These are phyloP conservation scores for Comarum palustre DNA, from an alignment of 306 rosid species.

Conservation along the genomic window DNA sequence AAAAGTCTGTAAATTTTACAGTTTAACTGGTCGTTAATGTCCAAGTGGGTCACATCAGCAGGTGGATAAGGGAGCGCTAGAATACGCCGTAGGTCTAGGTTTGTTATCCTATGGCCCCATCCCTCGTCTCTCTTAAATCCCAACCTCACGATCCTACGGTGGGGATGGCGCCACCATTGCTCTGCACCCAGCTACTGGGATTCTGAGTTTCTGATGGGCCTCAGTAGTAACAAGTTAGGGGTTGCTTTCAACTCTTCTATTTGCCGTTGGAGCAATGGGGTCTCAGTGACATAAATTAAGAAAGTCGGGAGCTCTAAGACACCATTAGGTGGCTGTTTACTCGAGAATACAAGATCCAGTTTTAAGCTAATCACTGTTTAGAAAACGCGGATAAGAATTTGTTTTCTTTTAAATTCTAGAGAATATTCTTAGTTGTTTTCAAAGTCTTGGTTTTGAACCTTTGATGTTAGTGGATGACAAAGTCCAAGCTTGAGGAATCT, in stretches of 20 bases:
- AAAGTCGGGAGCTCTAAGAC: conserved; percentile 10
- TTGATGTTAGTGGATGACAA: conserved; percentile 6
- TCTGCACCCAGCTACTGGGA: conserved; percentile 1
- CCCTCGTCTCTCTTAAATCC: background rate
- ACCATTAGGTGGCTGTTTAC: conserved; percentile 21
- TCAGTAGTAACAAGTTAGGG: background rate
- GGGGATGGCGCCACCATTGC: background rate
- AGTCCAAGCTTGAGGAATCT: background rate
- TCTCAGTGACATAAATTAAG: background rate
- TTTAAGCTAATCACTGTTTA: background rate
- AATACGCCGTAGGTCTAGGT: conserved; percentile 19
- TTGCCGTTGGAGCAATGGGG: conserved; percentile 12
- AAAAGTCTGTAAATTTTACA: conserved; percentile 12
- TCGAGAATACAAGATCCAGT: conserved; percentile 2
- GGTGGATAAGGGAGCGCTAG: conserved; percentile 27
- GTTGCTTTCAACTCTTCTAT: conserved; percentile 9
- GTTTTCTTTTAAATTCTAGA: background rate
- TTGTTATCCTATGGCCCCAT: conserved; percentile 33
- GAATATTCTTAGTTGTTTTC: conserved; percentile 9
- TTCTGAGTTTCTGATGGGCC: conserved; percentile 9
- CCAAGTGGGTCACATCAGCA: conserved; percentile 63
- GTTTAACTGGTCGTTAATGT: conserved; percentile 47
- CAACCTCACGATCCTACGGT: conserved; percentile 11
- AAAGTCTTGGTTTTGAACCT: conserved; percentile 5
- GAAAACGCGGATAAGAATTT: background rate